These are phyloP conservation scores for Alternaria brassicicola DNA, from an alignment of 2,329 filamentous ascomycete species.

Conservation along the genomic window DNA sequence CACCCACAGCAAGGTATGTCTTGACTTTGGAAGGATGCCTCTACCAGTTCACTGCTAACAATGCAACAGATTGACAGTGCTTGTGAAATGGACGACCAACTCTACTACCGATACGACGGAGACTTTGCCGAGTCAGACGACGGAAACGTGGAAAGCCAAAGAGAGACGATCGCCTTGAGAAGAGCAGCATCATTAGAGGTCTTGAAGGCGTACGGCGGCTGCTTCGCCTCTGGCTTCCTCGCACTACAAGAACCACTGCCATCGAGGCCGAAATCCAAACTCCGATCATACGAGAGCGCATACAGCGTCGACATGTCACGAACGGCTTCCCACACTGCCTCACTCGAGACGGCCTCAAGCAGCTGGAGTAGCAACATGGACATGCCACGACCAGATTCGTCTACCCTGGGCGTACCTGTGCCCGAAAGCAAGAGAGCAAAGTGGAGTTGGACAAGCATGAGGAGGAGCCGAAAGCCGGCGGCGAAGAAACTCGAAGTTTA, in stretches of 20 bases:
- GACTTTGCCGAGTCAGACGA: constrained; percentile 32
- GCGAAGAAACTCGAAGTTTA: constrained; percentile 1
- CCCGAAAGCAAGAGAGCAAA: constrained; percentile 19
- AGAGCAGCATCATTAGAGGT: constrained; percentile 37
- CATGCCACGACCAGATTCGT: constrained; percentile 41
- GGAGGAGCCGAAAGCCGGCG: constrained; percentile 23
- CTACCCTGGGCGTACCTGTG: constrained; percentile 33
- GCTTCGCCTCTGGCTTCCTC: constrained; percentile 41
- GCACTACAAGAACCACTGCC: constrained; percentile 32
- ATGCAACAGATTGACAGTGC: constrained; percentile 8
- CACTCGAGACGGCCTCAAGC: constrained; percentile 18
- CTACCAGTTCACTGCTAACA: constrained; percentile 11
- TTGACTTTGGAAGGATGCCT: not conserved
- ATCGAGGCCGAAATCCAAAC: constrained; percentile 27
- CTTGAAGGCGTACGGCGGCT: constrained; percentile 41
- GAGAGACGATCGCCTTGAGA: constrained; percentile 27
- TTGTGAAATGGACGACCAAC: constrained; percentile 21
- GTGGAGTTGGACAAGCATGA: constrained; percentile 33
- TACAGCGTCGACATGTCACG: constrained; percentile 34
- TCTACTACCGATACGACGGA: constrained; percentile 26
- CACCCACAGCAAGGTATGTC: constrained; percentile 30
- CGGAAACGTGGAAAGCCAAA: constrained; percentile 23
- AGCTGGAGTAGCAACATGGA: constrained; percentile 21
- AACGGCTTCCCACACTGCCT: constrained; percentile 34
- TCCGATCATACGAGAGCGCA: constrained; percentile 25